Base-by-base conservation (phyloP, 805 yeast species). In the Metschnikowia matae region DNA sequence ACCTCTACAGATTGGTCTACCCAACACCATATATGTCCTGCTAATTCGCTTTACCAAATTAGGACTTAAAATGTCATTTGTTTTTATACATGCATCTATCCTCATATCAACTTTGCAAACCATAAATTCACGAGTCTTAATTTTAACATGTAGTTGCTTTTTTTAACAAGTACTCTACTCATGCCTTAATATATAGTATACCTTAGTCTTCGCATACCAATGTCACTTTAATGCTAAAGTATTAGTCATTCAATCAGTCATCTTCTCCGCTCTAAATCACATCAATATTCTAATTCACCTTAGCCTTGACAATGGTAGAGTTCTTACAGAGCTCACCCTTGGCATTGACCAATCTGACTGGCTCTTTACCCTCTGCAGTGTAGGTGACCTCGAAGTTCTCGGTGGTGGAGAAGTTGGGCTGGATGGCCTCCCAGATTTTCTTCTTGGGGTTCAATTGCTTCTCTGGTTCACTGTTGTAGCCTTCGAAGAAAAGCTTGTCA, bases 381-480 rank as follows among this genome's bases (percentile, higher is more conserved):
- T 81, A 92, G 54, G 88, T 79, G 40, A 92, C 96, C 64, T 87
- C 87, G 52, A 84, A 78, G 44, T 75, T 73, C 38, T 82, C 94
- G 58, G 77, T 82, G 31, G 98, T 92, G 51, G 92, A 75, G 78
- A 94, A 91, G 53, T 79, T 77, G 47, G 97, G 98, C 78, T 94
- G 99, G 57, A 87, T 77, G 48, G 91, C 80, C 79, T 94, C 99
- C 95, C 96, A 94, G 55, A 91, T 78, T 81, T 94, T 94, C 87
- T 94, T 94, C 85, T 94, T 94, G 62, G 99, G 98, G 75, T 92
- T 92, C 71, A 94, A 78, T 65, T 84, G 92, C 63, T 88, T 82
- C 72, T 90, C 95, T 58, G 99, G 98, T 49, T 81, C 83, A 58
- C 89, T 88, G 64, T 89, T 86, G 69, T 75, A 90, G 51, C 89